Evolutionary conservation across 805 yeast genomes (phyloP), one percentile per base, ranked within the genome.

Genomic region (Cyberlindnera meyerae): DNA sequence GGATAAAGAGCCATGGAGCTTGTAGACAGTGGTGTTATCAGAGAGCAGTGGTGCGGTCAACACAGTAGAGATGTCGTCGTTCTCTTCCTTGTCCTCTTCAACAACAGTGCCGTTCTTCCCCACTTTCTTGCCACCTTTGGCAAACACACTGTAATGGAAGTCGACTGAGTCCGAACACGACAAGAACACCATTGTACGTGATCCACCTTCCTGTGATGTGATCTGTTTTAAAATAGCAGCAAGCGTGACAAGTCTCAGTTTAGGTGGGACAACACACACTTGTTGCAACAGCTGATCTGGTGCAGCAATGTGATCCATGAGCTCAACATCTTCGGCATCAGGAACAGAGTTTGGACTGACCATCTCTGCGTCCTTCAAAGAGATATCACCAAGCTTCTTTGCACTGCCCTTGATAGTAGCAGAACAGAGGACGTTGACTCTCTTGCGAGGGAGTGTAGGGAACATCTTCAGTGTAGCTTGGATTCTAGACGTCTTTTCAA

Each of bases 111-210:
- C 50, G n/a, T 58, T 56, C 11, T 57, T 58, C 11, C 33, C 33
- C 9, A 26, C 8, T 16, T 29, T 30, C 33, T 61, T 60, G 4
- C 86, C 85, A 30, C 68, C 72, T 39, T 81, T 68, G 2, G 84
- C 71, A 48, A 94, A 77, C 0, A 78, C 82, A 31, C 76, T 73
- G 59, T 78, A 87, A 61, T 93, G 96, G 65, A 84, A 93, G 49
- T 93, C 89, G 16, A 94, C 97, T n/a, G 96, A 83, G 56, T 90
- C 97, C 0, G 97, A 79, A 63, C 98, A 90, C 11, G 96, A 83
- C 46, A 89, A 73, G 58, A 93, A 93, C 0, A 93, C 87, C 57
- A 93, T 80, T 1, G 87, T 77, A 44, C 84, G 73, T 2, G 74
- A 56, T 1, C 67, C 60, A 16, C 40, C 48, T 4, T 57, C 46